phyloP scores from a whole-genome alignment of 2,329 filamentous ascomycete species.

The Cordyceps fumosorosea region DNA sequence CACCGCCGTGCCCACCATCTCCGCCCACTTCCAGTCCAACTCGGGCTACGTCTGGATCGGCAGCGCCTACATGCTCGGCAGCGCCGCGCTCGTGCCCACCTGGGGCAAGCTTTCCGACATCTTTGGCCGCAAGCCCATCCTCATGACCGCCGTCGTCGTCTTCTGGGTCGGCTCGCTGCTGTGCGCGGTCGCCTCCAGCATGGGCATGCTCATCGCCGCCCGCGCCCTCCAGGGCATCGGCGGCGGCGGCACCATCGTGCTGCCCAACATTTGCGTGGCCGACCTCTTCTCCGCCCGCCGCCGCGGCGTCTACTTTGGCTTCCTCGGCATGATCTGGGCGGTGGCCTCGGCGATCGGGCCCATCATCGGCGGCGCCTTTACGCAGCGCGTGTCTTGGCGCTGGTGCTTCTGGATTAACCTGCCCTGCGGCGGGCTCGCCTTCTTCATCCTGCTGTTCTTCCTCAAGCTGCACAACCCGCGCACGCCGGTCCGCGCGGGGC shows the following conservation, averaged over 20 bases:
- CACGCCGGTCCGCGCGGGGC: constrained; percentile 54
- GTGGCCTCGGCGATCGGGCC: constrained; percentile 59
- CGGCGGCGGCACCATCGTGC: constrained; percentile 50
- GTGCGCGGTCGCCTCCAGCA: constrained; percentile 42
- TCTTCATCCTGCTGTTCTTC: constrained; percentile 50
- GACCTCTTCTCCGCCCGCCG: constrained; percentile 49
- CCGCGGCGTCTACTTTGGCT: constrained; percentile 45
- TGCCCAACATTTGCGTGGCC: constrained; percentile 53
- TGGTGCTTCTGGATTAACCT: constrained; percentile 67
- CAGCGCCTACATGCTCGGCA: constrained; percentile 64
- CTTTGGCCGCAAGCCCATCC: constrained; percentile 50
- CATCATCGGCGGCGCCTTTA: constrained; percentile 63
- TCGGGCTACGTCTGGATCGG: constrained; percentile 74
- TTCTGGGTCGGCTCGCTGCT: constrained; percentile 51
- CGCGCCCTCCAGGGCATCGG: constrained; percentile 52
- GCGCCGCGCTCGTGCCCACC: constrained; percentile 58
- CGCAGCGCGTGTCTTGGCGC: constrained; percentile 56
- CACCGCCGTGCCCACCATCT: constrained; percentile 61
- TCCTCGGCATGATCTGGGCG: constrained; percentile 55
- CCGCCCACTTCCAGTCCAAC: constrained; percentile 55
- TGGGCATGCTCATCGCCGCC: constrained; percentile 47
- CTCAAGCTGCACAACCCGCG: constrained; percentile 63
- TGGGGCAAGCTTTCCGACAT: constrained; percentile 61
- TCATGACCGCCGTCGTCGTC: constrained; percentile 42
- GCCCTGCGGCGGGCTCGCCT: constrained; percentile 39